Base-by-base conservation (phyloP, 139 green algal species). In the Ulvella scutata region DNA sequence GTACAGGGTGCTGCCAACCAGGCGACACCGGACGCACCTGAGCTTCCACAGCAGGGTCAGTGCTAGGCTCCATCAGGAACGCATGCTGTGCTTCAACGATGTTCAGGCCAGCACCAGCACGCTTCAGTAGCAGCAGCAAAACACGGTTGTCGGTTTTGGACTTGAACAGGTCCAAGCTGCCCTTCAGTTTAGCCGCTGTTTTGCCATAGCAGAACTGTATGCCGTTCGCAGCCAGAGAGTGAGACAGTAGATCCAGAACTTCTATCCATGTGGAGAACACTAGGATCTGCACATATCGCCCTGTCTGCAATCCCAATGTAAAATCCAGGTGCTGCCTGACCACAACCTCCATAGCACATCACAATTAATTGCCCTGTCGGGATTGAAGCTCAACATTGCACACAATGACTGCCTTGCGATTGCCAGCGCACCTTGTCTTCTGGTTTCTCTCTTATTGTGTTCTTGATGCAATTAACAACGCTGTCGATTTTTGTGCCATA, bases 401-500 rank as follows among this genome's bases (percentile, higher is more conserved):
- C 38, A 76, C 72, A 10, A 38, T 20, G 29, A 75, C 4, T 7
- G 3, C 17, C 21, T 3, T 34, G 4, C 23, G 37, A 37, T 9
- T n/a, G 35, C 36, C 4, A 17, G 37, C 76, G 0, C 72, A 78
- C 75, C 85, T 85, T 90, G 44, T 77, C 75, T 6, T 26, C 28
- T 3, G 75, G 37, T 38, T 88, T 77, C 2, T 28, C 3, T 0
- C 51, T 26, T 13, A 85, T 75, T 2, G 96, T 75, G 20, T 60
- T 74, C 62, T 87, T 77, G 26, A 96, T 38, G 6, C 90, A 78
- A 0, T 89, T 80, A 40, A 96, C 84, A 28, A 96, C 83, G 2
- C 89, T 88, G 72, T 94, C 90, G 1, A 92, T 73, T 81, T 97
- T 97, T 44, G 88, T 92, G 26, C 90, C 86, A 72, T 89, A 97